A percentile compares a stretch with the other conserved stretches of the same genome.
These are phyloP conservation scores for Eucalyptus victrix DNA, from an alignment of 345 rosid species.

Conservation along the genomic window DNA sequence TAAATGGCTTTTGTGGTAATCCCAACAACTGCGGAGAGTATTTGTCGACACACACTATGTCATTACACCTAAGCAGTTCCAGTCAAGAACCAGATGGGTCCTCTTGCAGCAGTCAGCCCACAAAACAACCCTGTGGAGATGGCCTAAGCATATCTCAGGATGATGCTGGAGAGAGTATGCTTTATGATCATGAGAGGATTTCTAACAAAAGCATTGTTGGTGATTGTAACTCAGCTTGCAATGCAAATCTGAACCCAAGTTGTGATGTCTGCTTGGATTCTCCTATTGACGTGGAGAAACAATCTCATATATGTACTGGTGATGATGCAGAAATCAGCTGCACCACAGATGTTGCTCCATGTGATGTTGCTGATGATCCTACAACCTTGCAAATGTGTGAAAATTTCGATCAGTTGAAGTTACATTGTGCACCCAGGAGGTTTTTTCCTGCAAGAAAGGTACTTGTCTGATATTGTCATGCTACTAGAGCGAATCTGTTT, in stretches of 20 bases:
- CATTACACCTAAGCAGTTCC: not conserved
- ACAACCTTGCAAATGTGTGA: not conserved
- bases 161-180: conserved; percentile 1
- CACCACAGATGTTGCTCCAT: not conserved
- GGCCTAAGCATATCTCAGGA: not conserved
- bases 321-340: conserved; percentile 5
- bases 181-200: conserved; percentile 6
- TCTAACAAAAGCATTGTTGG: conserved; percentile 6
- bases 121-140: not conserved
- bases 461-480: not conserved
- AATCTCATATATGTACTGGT: not conserved
- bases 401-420: conserved; percentile 4
- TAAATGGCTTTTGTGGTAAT: not conserved
- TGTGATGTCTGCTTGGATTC: conserved; percentile 1
- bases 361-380: not conserved
- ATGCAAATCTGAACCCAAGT: not conserved
- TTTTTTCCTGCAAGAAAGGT: conserved; percentile 68
- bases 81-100: not conserved
- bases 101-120: not conserved
- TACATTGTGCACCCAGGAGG: conserved; percentile 33
- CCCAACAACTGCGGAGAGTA: not conserved
- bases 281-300: conserved; percentile 6
- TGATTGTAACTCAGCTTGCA: not conserved
- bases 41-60: not conserved
- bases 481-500: not conserved